phyloP scores from a whole-genome alignment of 257 asterid species.

The Primulina eburnea region DNA sequence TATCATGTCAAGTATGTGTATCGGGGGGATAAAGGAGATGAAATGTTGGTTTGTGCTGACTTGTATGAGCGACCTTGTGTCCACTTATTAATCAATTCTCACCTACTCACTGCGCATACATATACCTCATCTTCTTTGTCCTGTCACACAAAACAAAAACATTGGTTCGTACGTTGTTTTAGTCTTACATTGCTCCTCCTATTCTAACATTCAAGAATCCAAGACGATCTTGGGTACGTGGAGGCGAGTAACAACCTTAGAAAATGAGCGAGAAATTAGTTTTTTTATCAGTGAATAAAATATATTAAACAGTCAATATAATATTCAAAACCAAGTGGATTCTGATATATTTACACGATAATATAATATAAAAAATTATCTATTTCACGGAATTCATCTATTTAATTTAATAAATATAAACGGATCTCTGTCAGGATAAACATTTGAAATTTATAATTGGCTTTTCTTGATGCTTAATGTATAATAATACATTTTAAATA shows the following conservation, averaged over 20 bases:
- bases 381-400: slow-evolving; percentile 13
- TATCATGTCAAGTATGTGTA: slow-evolving; percentile 54
- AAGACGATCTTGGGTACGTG: too few relatives aligned
- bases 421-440: slow-evolving; percentile 38
- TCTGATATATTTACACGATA: too few relatives aligned
- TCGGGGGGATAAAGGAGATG: slow-evolving; percentile 54
- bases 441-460: slow-evolving; percentile 39
- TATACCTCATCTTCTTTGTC: not conserved
- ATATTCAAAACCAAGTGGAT: too few relatives aligned
- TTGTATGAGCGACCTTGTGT: not conserved
- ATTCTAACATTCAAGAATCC: too few relatives aligned
- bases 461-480: slow-evolving; percentile 1
- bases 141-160: not conserved
- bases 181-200: too few relatives aligned
- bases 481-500: not conserved
- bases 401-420: slow-evolving; percentile 9
- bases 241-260: too few relatives aligned
- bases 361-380: slow-evolving; percentile 4
- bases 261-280: too few relatives aligned
- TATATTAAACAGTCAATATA: too few relatives aligned
- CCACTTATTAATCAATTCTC: not conserved
- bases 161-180: not conserved
- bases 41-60: slow-evolving; percentile 63
- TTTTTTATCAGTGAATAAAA: too few relatives aligned
- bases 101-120: not conserved